These are phyloP conservation scores for Leishmania mexicana DNA, from an alignment of 208 protist species.

Conservation along the genomic window DNA sequence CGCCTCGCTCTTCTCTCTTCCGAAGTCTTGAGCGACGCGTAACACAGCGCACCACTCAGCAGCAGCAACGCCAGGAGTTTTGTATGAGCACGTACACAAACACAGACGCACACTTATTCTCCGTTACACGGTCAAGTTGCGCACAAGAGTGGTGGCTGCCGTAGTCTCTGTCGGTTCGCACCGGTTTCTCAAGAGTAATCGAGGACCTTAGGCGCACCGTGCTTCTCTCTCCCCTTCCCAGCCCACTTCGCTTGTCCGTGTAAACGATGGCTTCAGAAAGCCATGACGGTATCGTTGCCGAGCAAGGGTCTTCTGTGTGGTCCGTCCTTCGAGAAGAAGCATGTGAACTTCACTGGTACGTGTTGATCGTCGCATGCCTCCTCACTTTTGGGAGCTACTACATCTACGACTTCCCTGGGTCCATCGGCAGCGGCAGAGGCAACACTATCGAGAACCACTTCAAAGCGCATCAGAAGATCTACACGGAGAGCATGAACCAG, in stretches of 20 bases:
- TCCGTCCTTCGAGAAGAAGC: slow-evolving; percentile 42
- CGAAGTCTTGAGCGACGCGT: too few relatives aligned
- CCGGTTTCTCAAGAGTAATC: neutral
- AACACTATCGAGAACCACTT: slow-evolving; percentile 72
- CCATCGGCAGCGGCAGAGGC: slow-evolving; percentile 63
- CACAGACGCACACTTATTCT: neutral
- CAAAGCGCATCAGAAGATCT: slow-evolving; percentile 41
- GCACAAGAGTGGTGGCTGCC: neutral
- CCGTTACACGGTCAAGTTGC: neutral
- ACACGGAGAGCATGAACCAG: slow-evolving; percentile 89
- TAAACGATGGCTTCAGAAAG: slow-evolving; percentile 2
- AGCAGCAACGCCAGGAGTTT: neutral
- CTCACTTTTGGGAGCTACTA: slow-evolving; percentile 88
- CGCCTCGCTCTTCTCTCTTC: neutral
- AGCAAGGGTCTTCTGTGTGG: slow-evolving; percentile 11
- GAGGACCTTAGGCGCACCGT: neutral
- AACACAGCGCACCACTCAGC: too few relatives aligned
- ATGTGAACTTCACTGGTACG: slow-evolving; percentile 76
- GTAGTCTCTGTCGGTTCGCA: neutral
- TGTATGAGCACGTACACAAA: neutral
- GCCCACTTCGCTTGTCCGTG: neutral
- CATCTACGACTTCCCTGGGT: slow-evolving; percentile 83
- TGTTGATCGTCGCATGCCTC: slow-evolving; percentile 79
- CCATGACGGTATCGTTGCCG: neutral
- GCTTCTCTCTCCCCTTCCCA: neutral